Conservation (phyloP, 805 yeast genomes). For the Candida quercuum region DNA sequence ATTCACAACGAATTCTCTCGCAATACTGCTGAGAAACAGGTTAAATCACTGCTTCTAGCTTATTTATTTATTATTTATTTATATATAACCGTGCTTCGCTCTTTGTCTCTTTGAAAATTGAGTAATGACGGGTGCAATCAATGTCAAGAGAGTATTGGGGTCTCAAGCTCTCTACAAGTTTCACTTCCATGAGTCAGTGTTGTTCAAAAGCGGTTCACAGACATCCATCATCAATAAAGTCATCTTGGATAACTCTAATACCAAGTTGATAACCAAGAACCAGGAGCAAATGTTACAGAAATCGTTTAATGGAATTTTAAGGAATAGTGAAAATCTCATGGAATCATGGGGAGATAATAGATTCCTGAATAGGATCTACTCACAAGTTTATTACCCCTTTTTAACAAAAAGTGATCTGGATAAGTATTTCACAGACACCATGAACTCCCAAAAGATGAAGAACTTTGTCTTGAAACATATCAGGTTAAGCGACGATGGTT, state of each 20-base stretch:
- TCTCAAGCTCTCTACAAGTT: slow-evolving; percentile 9
- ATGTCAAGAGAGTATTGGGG: slow-evolving; percentile 3
- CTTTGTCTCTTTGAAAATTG: no score
- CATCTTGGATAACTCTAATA: slow-evolving; percentile 9
- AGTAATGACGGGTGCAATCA: not conserved
- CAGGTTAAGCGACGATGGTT: slow-evolving; percentile 5
- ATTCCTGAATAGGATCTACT: slow-evolving; percentile 8
- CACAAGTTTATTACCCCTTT: slow-evolving; percentile 17
- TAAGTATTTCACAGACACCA: slow-evolving; percentile 7
- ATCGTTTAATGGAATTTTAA: slow-evolving; percentile 10
- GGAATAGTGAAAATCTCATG: not conserved
- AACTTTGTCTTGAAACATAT: slow-evolving; percentile 4
- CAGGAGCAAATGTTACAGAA: slow-evolving; percentile 10
- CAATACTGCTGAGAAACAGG: no score
- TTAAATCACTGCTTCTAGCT: no score
- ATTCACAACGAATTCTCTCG: no score
- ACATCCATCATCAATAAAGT: slow-evolving; percentile 13
- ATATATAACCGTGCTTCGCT: no score
- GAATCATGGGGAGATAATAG: not conserved
- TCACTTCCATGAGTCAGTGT: slow-evolving; percentile 18
- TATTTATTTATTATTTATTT: no score
- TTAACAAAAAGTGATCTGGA: slow-evolving; percentile 10
- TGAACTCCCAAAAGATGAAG: slow-evolving; percentile 3
- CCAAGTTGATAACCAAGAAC: slow-evolving; percentile 5
- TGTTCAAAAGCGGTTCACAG: slow-evolving; percentile 15